phyloP scores from a whole-genome alignment of 2,329 filamentous ascomycete genomes.

The Dactylellina sp. region DNA sequence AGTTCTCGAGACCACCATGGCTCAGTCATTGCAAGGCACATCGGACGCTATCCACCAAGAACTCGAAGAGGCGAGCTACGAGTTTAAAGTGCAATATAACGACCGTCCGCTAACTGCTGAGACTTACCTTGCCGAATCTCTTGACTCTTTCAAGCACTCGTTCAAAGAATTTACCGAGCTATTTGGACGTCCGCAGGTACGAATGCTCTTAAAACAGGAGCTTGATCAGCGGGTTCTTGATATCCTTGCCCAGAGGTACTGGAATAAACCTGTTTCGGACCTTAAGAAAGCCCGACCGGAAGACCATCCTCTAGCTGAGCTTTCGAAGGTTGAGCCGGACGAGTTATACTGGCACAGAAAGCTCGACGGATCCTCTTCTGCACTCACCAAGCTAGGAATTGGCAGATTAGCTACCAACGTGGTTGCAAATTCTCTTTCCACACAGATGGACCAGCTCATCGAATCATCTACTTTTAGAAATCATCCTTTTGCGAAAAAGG shows the following conservation, averaged over 20 bases:
- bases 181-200: slow-evolving; percentile 90
- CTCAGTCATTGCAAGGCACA: slow-evolving; percentile 86
- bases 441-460: slow-evolving; percentile 82
- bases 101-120: slow-evolving; percentile 94
- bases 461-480: slow-evolving; percentile 83
- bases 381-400: slow-evolving; percentile 92
- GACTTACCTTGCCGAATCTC: slow-evolving; percentile 92
- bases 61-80: slow-evolving; percentile 94
- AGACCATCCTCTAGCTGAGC: slow-evolving; percentile 72
- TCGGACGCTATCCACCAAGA: slow-evolving; percentile 94
- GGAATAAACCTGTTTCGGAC: slow-evolving; percentile 94
- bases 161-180: slow-evolving; percentile 93
- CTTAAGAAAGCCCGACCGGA: slow-evolving; percentile 76
- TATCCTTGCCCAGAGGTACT: slow-evolving; percentile 90
- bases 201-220: slow-evolving; percentile 87
- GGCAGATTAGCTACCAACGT: slow-evolving; percentile 92
- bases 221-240: slow-evolving; percentile 95
- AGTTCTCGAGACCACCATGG: slow-evolving; percentile 97
- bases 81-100: slow-evolving; percentile 99
- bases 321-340: slow-evolving; percentile 86
- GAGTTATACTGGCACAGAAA: slow-evolving; percentile 93
- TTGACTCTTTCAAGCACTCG: slow-evolving; percentile 96
- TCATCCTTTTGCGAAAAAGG: slow-evolving; percentile 90
- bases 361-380: slow-evolving; percentile 88
- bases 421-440: slow-evolving; percentile 86